Evolutionary conservation across 2,329 filamentous ascomycete species (phyloP).

Genomic region (Exophiala spinifera): DNA sequence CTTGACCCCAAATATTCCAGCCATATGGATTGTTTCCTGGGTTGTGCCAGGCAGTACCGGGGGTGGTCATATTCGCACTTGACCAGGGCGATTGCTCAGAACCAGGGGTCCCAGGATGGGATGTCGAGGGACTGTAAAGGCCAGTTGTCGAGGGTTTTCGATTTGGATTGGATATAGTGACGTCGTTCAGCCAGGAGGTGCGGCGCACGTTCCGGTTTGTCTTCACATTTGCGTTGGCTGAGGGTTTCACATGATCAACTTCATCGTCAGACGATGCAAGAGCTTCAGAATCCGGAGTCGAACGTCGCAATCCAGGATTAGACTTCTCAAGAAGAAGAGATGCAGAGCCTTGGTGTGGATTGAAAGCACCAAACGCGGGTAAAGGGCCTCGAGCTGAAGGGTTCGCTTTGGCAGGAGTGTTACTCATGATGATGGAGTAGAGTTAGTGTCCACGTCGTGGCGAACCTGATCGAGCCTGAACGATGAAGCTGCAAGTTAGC

Average conservation of each 20-base stretch:
- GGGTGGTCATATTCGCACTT: constrained; percentile 24
- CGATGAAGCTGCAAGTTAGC: constrained; percentile 2
- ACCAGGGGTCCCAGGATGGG: constrained; percentile 76
- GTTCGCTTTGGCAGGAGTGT: constrained; percentile 17
- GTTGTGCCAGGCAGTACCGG: constrained; percentile 22
- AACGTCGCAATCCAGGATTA: constrained; percentile 66
- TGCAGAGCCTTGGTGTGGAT: constrained; percentile 52
- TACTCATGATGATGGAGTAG: constrained; percentile 22
- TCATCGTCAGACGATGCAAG: constrained; percentile 95
- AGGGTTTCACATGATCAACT: constrained; percentile 54
- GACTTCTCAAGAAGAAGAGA: constrained; percentile 71
- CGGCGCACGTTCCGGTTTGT: constrained; percentile 64
- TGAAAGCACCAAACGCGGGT: constrained; percentile 29
- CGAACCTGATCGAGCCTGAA: constrained; percentile 1
- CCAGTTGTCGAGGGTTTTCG: constrained; percentile 70
- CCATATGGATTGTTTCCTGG: constrained; percentile 32
- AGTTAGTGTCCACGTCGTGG: not conserved
- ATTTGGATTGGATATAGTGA: constrained; percentile 57
- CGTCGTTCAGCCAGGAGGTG: constrained; percentile 84
- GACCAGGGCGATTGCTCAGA: constrained; percentile 57
- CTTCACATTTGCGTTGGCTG: constrained; percentile 49
- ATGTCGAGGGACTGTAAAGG: constrained; percentile 76
- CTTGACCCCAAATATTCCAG: constrained; percentile 81
- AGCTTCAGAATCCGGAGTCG: constrained; percentile 91
- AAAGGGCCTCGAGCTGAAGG: constrained; percentile 24